Evolutionary conservation across 2,329 filamentous ascomycete species (phyloP).

Genomic region (Fusarium tuaranense): DNA sequence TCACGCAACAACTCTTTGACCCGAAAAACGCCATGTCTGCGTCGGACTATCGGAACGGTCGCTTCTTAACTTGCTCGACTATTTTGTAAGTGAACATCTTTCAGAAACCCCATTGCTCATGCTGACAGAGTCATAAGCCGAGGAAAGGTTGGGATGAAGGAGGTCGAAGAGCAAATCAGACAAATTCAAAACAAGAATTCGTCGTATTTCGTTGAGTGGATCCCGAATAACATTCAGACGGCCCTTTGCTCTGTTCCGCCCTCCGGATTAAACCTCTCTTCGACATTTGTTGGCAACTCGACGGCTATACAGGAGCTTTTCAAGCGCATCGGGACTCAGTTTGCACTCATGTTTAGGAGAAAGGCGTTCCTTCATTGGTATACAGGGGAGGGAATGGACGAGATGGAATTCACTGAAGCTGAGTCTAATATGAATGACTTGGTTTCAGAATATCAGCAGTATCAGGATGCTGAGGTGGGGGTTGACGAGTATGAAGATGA

Average conservation of each 20-base stretch:
- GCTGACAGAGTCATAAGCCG: neutral
- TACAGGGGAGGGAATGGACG: slow-evolving; percentile 99
- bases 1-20: slow-evolving; percentile 99
- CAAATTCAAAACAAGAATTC: slow-evolving; percentile 99
- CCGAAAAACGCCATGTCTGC: slow-evolving; percentile 99
- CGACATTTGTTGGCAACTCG: slow-evolving; percentile 98
- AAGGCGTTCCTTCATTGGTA: slow-evolving; percentile 99
- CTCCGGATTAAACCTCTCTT: slow-evolving; percentile 97
- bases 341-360: slow-evolving; percentile 99
- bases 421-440: slow-evolving; percentile 99
- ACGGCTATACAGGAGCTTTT: slow-evolving; percentile 99
- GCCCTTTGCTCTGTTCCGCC: slow-evolving; percentile 98
- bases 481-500: slow-evolving; percentile 97
- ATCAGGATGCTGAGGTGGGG: slow-evolving; percentile 97
- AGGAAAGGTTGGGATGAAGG: slow-evolving; percentile 77
- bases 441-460: slow-evolving; percentile 99
- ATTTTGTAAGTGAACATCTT: slow-evolving; percentile 91
- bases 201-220: slow-evolving; percentile 99
- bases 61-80: slow-evolving; percentile 98
- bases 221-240: slow-evolving; percentile 99
- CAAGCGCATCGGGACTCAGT: slow-evolving; percentile 99
- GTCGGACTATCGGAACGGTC: slow-evolving; percentile 98
- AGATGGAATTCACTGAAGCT: slow-evolving; percentile 99
- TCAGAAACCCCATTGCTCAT: too few species aligned
- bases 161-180: slow-evolving; percentile 99